phyloP scores from a whole-genome alignment of 768 basidiomycete species.

The Suillus subaureus region DNA sequence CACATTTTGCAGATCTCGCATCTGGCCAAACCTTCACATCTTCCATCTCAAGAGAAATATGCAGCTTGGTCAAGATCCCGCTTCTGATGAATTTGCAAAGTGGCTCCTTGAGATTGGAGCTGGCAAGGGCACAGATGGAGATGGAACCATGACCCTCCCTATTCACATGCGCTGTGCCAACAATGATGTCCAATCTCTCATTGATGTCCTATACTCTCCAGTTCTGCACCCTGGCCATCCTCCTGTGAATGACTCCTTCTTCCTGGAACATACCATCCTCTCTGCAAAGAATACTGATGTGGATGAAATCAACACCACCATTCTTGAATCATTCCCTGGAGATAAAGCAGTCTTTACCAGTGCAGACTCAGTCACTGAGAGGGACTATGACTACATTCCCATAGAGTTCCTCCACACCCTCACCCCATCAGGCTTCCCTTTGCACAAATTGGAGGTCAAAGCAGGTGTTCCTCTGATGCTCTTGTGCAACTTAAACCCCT shows the following conservation, averaged over 20 bases:
- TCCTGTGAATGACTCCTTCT: slow-evolving; percentile 27
- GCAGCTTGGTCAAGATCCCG: slow-evolving; percentile 34
- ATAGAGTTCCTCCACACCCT: slow-evolving; percentile 43
- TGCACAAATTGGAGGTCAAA: slow-evolving; percentile 36
- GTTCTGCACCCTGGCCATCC: slow-evolving; percentile 15
- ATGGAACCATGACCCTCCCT: slow-evolving; percentile 27
- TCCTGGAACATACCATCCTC: slow-evolving; percentile 34
- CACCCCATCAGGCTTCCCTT: slow-evolving; percentile 42
- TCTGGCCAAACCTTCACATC: slow-evolving; percentile 40
- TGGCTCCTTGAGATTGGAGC: slow-evolving; percentile 42
- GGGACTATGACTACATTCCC: slow-evolving; percentile 28
- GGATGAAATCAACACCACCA: slow-evolving; percentile 32
- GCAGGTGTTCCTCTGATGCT: slow-evolving; percentile 43
- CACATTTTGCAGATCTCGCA: slow-evolving; percentile 34
- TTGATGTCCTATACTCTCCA: slow-evolving; percentile 30
- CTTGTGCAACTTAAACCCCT: slow-evolving; percentile 44
- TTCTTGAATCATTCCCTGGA: slow-evolving; percentile 28
- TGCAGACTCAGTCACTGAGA: slow-evolving; percentile 32
- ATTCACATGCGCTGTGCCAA: slow-evolving; percentile 23
- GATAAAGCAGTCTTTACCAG: slow-evolving; percentile 25
- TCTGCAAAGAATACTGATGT: slow-evolving; percentile 32
- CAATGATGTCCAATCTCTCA: too few species aligned
- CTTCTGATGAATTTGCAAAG: slow-evolving; percentile 34
- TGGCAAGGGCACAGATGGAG: slow-evolving; percentile 25
- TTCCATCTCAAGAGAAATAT: slow-evolving; percentile 44